Evolutionary conservation across 352 stramenopile species (phyloP).

Genomic region (Elongisporangium undulatum): DNA sequence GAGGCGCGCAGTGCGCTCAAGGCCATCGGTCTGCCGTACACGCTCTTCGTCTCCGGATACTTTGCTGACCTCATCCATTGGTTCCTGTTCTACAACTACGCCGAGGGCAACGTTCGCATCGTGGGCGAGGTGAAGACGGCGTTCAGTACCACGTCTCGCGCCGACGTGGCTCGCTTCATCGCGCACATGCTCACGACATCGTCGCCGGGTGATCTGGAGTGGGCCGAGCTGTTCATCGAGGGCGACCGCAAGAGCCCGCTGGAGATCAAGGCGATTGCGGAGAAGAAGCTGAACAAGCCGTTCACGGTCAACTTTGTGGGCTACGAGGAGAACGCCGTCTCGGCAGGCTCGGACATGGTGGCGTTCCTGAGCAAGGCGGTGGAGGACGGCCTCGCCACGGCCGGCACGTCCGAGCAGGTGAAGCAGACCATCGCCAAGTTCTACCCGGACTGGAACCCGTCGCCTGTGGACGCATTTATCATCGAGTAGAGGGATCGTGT

Average conservation of each 20-base stretch:
- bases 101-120: not conserved
- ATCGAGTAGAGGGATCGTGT: no score
- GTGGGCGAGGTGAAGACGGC: constrained; percentile 8
- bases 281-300: constrained; percentile 25
- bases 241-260: constrained; percentile 14
- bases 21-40: not conserved
- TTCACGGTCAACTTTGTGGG: constrained; percentile 10
- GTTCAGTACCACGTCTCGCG: constrained; percentile 8
- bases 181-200: no score
- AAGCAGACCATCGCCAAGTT: constrained; percentile 15
- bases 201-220: constrained; percentile 11
- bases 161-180: constrained; percentile 4
- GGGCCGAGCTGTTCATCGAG: constrained; percentile 13
- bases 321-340: constrained; percentile 20
- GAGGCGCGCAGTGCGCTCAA: not conserved
- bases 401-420: constrained; percentile 13
- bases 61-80: not conserved
- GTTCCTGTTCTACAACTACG: constrained; percentile 1
- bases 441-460: constrained; percentile 18
- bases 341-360: constrained; percentile 13
- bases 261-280: constrained; percentile 13
- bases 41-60: not conserved
- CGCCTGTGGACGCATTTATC: no score
- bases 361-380: constrained; percentile 11
- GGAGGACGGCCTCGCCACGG: constrained; percentile 12